Percentiles rank a stretch among this genome's conserved stretches.
These are phyloP conservation scores for Aspergillus bridgeri DNA, from an alignment of 495 filamentous ascomycete genomes.

Conservation along the genomic window DNA sequence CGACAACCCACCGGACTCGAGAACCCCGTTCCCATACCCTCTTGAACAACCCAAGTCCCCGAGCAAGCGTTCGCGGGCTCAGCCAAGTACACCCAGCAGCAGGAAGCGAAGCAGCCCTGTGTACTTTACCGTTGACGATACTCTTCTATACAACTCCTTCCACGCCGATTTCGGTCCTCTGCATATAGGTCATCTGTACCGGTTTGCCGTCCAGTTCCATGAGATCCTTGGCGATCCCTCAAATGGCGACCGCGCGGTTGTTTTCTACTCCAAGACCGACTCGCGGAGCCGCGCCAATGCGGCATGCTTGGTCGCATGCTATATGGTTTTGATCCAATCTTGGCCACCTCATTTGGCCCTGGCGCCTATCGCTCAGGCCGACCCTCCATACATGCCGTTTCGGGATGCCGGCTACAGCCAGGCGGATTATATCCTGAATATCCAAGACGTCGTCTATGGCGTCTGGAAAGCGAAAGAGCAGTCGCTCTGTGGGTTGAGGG, in stretches of 20 bases:
- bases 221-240: slow-evolving; percentile 86
- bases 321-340: slow-evolving; percentile 97
- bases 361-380: slow-evolving; percentile 90
- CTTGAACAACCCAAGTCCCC: slow-evolving; percentile 60
- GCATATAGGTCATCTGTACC: slow-evolving; percentile 94
- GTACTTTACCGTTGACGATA: slow-evolving; percentile 95
- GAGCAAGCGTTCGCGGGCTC: slow-evolving; percentile 69
- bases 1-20: slow-evolving; percentile 69
- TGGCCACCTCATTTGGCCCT: slow-evolving; percentile 99
- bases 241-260: slow-evolving; percentile 78
- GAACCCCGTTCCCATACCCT: slow-evolving; percentile 85
- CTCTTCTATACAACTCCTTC: slow-evolving; percentile 94
- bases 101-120: slow-evolving; percentile 63
- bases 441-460: slow-evolving; percentile 97
- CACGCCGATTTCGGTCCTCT: slow-evolving; percentile 97
- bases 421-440: slow-evolving; percentile 88
- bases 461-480: slow-evolving; percentile 99
- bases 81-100: slow-evolving; percentile 49
- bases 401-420: slow-evolving; percentile 98
- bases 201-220: slow-evolving; percentile 92
- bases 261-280: slow-evolving; percentile 92
- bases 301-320: slow-evolving; percentile 90
- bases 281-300: slow-evolving; percentile 94
- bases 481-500: slow-evolving; percentile 76
- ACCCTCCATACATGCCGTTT: slow-evolving; percentile 98